A percentile compares a stretch with the other conserved stretches of the same genome.
Evolutionary conservation across 345 rosid genomes (phyloP).

Genomic region (Psidium guajava): DNA sequence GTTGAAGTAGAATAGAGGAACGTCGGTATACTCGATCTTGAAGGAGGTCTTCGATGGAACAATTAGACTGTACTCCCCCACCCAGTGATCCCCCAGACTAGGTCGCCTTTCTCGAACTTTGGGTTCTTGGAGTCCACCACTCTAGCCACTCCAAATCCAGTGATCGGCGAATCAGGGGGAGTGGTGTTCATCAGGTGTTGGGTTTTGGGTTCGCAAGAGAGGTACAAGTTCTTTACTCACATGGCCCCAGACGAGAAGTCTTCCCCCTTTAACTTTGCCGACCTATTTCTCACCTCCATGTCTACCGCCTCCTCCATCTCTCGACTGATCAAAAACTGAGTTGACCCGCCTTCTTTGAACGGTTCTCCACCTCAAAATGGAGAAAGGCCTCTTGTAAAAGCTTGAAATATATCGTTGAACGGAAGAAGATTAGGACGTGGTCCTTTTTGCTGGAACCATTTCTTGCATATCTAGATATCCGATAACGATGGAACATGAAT

Average conservation of each 20-base stretch:
- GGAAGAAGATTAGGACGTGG: too few relatives aligned
- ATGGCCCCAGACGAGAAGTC: constrained; percentile 11
- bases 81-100: constrained; percentile 3
- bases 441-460: too few relatives aligned
- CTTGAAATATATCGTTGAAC: too few relatives aligned
- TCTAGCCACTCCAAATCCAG: constrained; percentile 4
- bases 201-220: constrained; percentile 52
- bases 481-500: too few relatives aligned
- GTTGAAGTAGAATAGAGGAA: constrained; percentile 12
- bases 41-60: not conserved
- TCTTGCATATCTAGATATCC: too few relatives aligned
- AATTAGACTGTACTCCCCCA: constrained; percentile 9
- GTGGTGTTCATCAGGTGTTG: constrained; percentile 23
- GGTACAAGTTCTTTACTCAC: constrained; percentile 43
- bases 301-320: constrained; percentile 28
- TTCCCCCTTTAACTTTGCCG: constrained; percentile 13
- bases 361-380: too few relatives aligned
- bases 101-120: constrained; percentile 2
- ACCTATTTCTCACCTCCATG: constrained; percentile 12
- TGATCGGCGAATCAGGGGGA: constrained; percentile 2
- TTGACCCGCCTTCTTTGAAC: too few relatives aligned
- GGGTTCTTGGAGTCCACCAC: constrained; percentile 5
- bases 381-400: too few relatives aligned
- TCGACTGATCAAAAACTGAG: too few relatives aligned
- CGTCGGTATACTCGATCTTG: constrained; percentile 3